Base-by-base conservation (phyloP, 176 grass and related monocot species). In the Ensete ventricosum region DNA sequence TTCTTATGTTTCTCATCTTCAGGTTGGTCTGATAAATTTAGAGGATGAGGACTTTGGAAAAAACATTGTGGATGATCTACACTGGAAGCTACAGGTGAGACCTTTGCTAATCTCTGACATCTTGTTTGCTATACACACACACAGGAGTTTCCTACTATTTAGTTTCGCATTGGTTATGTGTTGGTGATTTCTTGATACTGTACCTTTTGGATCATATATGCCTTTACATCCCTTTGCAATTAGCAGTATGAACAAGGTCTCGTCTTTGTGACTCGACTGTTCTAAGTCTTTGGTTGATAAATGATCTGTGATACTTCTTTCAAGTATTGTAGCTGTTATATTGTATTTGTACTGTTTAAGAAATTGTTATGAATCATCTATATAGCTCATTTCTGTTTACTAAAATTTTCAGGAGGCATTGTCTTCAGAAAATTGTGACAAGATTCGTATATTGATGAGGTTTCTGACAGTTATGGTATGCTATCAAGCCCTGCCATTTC, bases 1-100 rank as follows among this genome's bases (percentile, higher is more conserved):
- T 76, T 55, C 11, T 52, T 75, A 14, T 23, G 50, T 88, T 73
- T 68, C 24, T 55, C 17, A 69, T 54, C 82, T 29, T 73, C 82
- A 98, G 95, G 77, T 98, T 75, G 95, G 95, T 77, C 75, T 98
- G 81, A 79, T 98, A 89, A 98, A 98, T 81, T 87, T 98, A 81
- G 95, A 98, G 85, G 85, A 92, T 84, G 95, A 98, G 82, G 88
- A 93, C 34, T 93, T 98, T 17, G 78, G 71, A 50, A 98, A 98
- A 84, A 71, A 49, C 82, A 80, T 91, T 25, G 84, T 98, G 53
- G 88, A 93, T 82, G 80, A 80, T 53, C 81, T 90, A 76, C 86
- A 85, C 53, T 80, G 80, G 52, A 83, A 76, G 20, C 67, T 99
- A 82, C 84, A 94, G 88, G 95, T 92, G 52, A 58, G 17, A 65